Base-by-base conservation (phyloP, 2,329 filamentous ascomycete genomes). In the Ascochyta lentis region DNA sequence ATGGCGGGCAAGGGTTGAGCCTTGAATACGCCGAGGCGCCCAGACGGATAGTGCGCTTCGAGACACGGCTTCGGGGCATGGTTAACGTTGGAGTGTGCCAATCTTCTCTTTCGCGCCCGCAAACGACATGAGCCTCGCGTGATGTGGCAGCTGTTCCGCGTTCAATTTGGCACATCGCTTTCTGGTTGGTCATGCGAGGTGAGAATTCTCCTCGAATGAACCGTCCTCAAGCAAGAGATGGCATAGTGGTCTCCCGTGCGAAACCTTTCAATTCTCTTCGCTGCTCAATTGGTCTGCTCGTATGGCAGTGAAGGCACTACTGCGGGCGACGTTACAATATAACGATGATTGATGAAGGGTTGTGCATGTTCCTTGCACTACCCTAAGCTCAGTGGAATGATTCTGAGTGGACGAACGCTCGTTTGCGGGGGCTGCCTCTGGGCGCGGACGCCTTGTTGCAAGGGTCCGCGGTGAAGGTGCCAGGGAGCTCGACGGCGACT, bases 351-450 rank as follows among this genome's bases (percentile, higher is more conserved):
- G 42, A 42, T 46, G 24, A 3, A 26, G 13, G 9, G 4, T 24
- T 16, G 41, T 47, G 49, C 49, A 42, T 29, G 37, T 47, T 47
- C 58, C 64, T 57, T 64, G 65, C 59, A 45, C 51, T 63, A 68
- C 69, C 60, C 67, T 60, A 63, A 67, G 57, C 58, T 63, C 53
- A 55, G 53, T 58, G 51, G 31, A 33, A 52, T 52, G 44, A 55
- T 59, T 58, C 45, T 45, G 45, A 50, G 31, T 33, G 41, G 33
- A 49, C 33, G 46, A 66, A 61, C 52, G 63, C 54, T 64, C 61
- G 58, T 65, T 66, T 70, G 69, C 58, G 61, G 65, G 62, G 61
- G 34, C 41, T 23, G 39, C 41, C 47, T 45, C 60, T 65, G 56
- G 53, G 56, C 55, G 45, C 47, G 38, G 26, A 40, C 48, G 39